Base-by-base conservation (phyloP, 306 rosid genomes). In the Erythrophleum fordii region DNA sequence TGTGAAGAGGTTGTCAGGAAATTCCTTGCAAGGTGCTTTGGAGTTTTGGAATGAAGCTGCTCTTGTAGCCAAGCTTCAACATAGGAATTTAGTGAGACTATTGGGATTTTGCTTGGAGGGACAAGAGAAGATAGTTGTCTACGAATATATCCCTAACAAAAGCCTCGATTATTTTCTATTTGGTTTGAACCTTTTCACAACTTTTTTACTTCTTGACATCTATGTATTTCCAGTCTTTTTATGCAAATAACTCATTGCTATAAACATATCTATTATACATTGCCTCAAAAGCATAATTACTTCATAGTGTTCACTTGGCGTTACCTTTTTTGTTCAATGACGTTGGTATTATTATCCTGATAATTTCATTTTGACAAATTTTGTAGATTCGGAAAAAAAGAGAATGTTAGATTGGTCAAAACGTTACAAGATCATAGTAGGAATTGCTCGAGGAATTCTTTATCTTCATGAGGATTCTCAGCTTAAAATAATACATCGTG, bases 391-490 rank as follows among this genome's bases (percentile, higher is more conserved):
- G 12, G 39, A 26, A 6, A 59, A 26, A 37, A 26, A 59, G 26
- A 55, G 76, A 60, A 71, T 44, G 60, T 69, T 93, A 23, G 79
- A 89, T 58, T 91, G 97, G 94, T 85, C 77, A 41, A 58, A 23
- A 5, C 89, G 96, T 18, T 77, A 70, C 60, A 87, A 83, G 42
- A 86, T 93, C 49, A 83, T 91, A 42, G 49, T 39, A 41, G 96
- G 92, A 14, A 80, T 91, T 45, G 89, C 91, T n/a, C 81, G 87
- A 65, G 97, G 93, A 58, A 86, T 89, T 39, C 86, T 85, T 28
- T 91, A 89, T 70, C 82, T 93, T 2, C 97, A 93, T 5, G 90
- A 91, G 69, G 93, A 91, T 69, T 93, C 94, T 20, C 86, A 75
- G 0, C 82, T 91, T 52, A 86, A 80, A 83, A 91, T 91, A 26